These are phyloP conservation scores for Ensete glaucum DNA, from an alignment of 176 grass and related monocot genomes.

Conservation along the genomic window DNA sequence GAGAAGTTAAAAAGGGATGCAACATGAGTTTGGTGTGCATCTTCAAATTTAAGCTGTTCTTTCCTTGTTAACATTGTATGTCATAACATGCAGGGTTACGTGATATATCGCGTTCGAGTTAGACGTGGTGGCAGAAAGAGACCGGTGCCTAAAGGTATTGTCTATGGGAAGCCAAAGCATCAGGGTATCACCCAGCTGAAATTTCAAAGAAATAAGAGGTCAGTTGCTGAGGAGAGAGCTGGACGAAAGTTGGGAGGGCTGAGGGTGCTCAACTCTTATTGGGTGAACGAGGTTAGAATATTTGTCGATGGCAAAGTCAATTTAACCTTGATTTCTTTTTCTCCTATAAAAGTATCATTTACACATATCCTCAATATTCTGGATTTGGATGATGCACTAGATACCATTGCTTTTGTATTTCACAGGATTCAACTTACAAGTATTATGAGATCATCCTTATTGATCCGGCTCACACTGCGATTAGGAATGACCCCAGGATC, in stretches of 20 bases:
- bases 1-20: too few species aligned
- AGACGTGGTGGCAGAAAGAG: conserved; percentile 2
- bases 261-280: neutral
- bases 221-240: conserved; percentile 1
- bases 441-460: neutral
- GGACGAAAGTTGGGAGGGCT: neutral
- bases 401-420: neutral
- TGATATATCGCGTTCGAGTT: neutral
- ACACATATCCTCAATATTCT: too few species aligned
- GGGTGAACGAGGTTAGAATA: neutral
- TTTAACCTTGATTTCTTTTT: neutral
- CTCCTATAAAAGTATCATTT: neutral
- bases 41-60: neutral
- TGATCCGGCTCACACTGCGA: neutral
- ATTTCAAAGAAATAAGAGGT: conserved; percentile 5
- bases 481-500: neutral
- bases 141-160: neutral
- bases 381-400: too few species aligned
- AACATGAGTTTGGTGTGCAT: neutral
- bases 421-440: neutral
- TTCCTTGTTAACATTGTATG: neutral
- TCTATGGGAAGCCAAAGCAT: neutral
- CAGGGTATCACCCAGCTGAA: conserved; percentile 2
- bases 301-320: neutral
- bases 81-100: neutral